These are phyloP conservation scores for Chlorophyllum brunneum DNA, from an alignment of 768 basidiomycete species.

Conservation along the genomic window DNA sequence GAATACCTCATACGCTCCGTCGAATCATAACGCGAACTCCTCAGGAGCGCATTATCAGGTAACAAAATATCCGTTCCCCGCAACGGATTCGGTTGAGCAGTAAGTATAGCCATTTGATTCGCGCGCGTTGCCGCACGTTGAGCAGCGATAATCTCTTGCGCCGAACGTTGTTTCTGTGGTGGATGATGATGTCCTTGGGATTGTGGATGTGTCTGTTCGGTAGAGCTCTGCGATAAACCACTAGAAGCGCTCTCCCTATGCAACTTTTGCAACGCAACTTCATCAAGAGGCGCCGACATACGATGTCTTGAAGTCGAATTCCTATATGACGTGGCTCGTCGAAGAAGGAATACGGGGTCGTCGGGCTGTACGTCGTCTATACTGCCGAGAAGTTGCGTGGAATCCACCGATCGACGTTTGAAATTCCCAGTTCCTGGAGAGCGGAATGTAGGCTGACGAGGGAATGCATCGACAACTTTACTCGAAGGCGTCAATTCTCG, in stretches of 20 bases:
- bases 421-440: constrained; percentile 53
- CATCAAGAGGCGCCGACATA: constrained; percentile 76
- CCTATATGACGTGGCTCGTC: constrained; percentile 75
- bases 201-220: constrained; percentile 4
- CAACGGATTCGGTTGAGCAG: constrained; percentile 78
- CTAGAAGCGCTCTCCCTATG: constrained; percentile 70
- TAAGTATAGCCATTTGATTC: constrained; percentile 78
- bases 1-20: constrained; percentile 86
- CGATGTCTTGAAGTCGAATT: constrained; percentile 66
- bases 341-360: constrained; percentile 89
- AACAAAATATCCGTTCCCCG: constrained; percentile 88
- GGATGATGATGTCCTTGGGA: constrained; percentile 22
- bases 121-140: constrained; percentile 85
- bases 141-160: constrained; percentile 90
- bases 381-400: constrained; percentile 63
- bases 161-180: constrained; percentile 44
- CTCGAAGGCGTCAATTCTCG: constrained; percentile 74
- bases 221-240: constrained; percentile 35
- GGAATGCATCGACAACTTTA: constrained; percentile 81
- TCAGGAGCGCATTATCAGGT: constrained; percentile 79
- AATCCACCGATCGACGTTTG: constrained; percentile 88
- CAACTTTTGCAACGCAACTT: constrained; percentile 71
- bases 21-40: constrained; percentile 72
- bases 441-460: constrained; percentile 50
- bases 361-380: constrained; percentile 72